Conservation (phyloP, 2,329 filamentous ascomycete genomes). For the Rhynchosporium secalis region DNA sequence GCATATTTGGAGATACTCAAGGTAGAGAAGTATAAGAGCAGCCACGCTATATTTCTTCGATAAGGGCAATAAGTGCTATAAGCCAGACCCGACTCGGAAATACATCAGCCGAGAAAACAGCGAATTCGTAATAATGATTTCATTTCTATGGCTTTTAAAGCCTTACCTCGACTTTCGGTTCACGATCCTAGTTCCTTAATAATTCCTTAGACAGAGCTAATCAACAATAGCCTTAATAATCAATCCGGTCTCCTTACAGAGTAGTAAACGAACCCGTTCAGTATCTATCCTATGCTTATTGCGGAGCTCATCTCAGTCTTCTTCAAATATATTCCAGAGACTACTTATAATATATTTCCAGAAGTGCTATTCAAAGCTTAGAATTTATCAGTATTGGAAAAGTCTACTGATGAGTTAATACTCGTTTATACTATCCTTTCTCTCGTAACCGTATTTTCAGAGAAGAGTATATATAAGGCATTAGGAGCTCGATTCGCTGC, state of each 20-base stretch:
- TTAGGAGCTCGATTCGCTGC: conserved; percentile 51
- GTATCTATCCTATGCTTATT: conserved; percentile 49
- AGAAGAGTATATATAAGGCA: conserved; percentile 45
- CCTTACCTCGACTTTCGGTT: conserved; percentile 34
- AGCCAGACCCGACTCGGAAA: conserved; percentile 34
- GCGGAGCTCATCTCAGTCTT: conserved; percentile 55
- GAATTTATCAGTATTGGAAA: conserved; percentile 48
- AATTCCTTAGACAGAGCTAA: conserved; percentile 30
- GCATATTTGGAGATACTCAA: conserved; percentile 36
- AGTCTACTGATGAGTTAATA: conserved; percentile 56
- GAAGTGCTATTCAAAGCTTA: conserved; percentile 53
- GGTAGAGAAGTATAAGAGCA: conserved; percentile 33
- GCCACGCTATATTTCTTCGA: conserved; percentile 34
- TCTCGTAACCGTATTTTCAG: conserved; percentile 56
- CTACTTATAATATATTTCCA: conserved; percentile 57
- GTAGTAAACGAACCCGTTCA: conserved; percentile 51
- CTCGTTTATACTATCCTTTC: conserved; percentile 61
- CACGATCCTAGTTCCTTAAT: conserved; percentile 30
- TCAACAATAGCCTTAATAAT: conserved; percentile 20
- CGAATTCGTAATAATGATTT: conserved; percentile 37
- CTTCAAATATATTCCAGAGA: conserved; percentile 56
- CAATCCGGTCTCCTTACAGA: conserved; percentile 30
- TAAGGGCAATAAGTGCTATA: conserved; percentile 26
- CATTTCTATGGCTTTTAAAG: conserved; percentile 37
- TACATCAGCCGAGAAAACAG: conserved; percentile 36